Evolutionary conservation across 2,329 filamentous ascomycete species (phyloP).

Genomic region (Botrytis paeoniae): DNA sequence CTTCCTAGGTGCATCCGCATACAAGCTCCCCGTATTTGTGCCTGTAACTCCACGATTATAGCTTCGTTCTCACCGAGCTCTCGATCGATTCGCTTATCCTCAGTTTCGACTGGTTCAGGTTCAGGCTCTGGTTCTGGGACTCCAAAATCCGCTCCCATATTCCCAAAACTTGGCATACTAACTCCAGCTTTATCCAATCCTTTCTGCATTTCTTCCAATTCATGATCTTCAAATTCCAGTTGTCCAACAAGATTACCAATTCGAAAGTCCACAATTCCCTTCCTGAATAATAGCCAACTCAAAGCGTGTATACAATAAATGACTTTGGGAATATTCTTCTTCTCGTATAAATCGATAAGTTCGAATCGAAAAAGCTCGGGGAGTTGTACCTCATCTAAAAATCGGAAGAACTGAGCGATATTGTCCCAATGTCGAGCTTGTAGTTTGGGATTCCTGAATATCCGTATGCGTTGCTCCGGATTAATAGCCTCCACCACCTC

Average conservation of each 20-base stretch:
- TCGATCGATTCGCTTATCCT: conserved; percentile 82
- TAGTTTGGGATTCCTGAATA: conserved; percentile 80
- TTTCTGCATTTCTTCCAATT: conserved; percentile 94
- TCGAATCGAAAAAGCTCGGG: conserved; percentile 97
- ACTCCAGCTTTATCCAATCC: conserved; percentile 92
- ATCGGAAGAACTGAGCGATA: conserved; percentile 92
- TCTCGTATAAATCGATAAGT: conserved; percentile 95
- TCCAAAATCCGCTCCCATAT: conserved; percentile 94
- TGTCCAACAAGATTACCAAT: conserved; percentile 97
- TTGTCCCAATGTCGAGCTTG: conserved; percentile 98
- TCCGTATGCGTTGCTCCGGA: conserved; percentile 70
- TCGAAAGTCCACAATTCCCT: conserved; percentile 90
- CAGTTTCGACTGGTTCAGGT: conserved; percentile 74
- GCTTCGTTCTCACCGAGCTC: conserved; percentile 76
- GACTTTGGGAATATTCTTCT: conserved; percentile 99
- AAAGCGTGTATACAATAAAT: conserved; percentile 98
- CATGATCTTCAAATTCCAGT: conserved; percentile 95
- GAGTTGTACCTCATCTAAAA: conserved; percentile 84
- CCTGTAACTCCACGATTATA: conserved; percentile 75
- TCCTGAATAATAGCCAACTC: conserved; percentile 94
- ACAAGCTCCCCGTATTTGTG: conserved; percentile 79
- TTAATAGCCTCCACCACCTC: conserved; percentile 90
- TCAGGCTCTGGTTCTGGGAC: conserved; percentile 71
- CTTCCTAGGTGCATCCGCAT: conserved; percentile 73
- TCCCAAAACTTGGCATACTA: conserved; percentile 96